Conservation (phyloP, 2,329 filamentous ascomycete species). For the Aspergillus melleus region DNA sequence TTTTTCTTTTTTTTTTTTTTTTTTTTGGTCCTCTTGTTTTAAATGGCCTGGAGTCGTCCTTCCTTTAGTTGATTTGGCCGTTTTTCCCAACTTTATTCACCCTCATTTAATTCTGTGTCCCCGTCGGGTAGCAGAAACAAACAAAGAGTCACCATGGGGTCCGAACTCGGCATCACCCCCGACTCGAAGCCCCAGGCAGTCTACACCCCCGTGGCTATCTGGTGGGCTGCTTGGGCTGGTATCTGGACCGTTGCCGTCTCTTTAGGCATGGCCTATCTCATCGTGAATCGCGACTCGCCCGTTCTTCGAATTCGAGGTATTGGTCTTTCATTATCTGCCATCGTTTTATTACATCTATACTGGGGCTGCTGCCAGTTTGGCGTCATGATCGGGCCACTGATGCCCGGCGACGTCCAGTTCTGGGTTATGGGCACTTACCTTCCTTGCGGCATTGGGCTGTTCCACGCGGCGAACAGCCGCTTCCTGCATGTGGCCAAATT, state of each 20-base stretch:
- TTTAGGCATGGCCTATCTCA: conserved; percentile 32
- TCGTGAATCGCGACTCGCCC: conserved; percentile 34
- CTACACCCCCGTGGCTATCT: conserved; percentile 27
- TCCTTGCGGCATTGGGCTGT: conserved; percentile 65
- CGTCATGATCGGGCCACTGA: conserved; percentile 34
- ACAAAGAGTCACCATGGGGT: conserved; percentile 27
- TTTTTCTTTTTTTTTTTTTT: no score
- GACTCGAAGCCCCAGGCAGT: conserved; percentile 24
- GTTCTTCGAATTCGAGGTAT: conserved; percentile 41
- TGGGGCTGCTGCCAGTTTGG: conserved; percentile 36
- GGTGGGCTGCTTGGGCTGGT: conserved; percentile 29
- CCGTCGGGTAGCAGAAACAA: not conserved
- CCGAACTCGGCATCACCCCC: conserved; percentile 29
- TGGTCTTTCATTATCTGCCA: conserved; percentile 35
- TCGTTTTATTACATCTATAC: conserved; percentile 42
- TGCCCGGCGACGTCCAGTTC: conserved; percentile 58
- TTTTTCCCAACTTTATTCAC: conserved; percentile 1
- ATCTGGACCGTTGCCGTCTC: conserved; percentile 36
- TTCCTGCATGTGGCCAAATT: conserved; percentile 60
- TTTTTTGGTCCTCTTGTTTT: not conserved
- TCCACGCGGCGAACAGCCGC: conserved; percentile 64
- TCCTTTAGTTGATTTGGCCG: not conserved
- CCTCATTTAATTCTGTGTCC: not conserved
- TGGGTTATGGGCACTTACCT: conserved; percentile 69
- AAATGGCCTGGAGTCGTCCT: not conserved